Percentiles rank a stretch among this genome's conserved stretches.
Conservation (phyloP, 2,329 filamentous ascomycete genomes). For the Monosporascus sp. region DNA sequence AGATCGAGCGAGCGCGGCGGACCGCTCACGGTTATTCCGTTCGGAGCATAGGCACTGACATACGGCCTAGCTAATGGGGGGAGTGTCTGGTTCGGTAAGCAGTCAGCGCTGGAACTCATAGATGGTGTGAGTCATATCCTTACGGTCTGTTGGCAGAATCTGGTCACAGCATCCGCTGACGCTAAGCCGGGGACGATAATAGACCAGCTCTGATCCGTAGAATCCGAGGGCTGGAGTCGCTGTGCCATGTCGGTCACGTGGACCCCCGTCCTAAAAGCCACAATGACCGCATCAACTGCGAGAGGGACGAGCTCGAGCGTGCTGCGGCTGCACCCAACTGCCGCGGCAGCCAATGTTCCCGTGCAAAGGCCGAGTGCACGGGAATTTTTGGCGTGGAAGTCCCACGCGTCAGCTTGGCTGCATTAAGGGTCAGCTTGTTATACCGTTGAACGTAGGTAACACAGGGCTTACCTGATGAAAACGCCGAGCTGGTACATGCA, state of each 20-base stretch:
- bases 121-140: neutral
- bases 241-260: slow-evolving; percentile 11
- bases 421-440: neutral
- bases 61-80: slow-evolving; percentile 9
- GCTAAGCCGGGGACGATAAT: slow-evolving; percentile 15
- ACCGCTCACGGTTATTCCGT: slow-evolving; percentile 12
- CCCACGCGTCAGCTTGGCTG: slow-evolving; percentile 10
- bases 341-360: slow-evolving; percentile 25
- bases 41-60: slow-evolving; percentile 8
- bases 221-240: slow-evolving; percentile 5
- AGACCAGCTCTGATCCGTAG: slow-evolving; percentile 11
- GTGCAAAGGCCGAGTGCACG: slow-evolving; percentile 24
- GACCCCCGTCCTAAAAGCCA: slow-evolving; percentile 25
- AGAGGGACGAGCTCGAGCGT: slow-evolving; percentile 21
- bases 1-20: slow-evolving; percentile 8
- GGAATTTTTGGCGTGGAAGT: slow-evolving; percentile 3
- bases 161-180: slow-evolving; percentile 8
- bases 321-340: slow-evolving; percentile 21
- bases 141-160: slow-evolving; percentile 9
- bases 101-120: neutral
- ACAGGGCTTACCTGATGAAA: slow-evolving; percentile 12
- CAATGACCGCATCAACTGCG: slow-evolving; percentile 23
- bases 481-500: slow-evolving; percentile 13
- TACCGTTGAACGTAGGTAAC: neutral
- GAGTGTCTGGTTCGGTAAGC: slow-evolving; percentile 3